phyloP scores from a whole-genome alignment of 2,329 filamentous ascomycete species.

The Aureobasidium sp. region DNA sequence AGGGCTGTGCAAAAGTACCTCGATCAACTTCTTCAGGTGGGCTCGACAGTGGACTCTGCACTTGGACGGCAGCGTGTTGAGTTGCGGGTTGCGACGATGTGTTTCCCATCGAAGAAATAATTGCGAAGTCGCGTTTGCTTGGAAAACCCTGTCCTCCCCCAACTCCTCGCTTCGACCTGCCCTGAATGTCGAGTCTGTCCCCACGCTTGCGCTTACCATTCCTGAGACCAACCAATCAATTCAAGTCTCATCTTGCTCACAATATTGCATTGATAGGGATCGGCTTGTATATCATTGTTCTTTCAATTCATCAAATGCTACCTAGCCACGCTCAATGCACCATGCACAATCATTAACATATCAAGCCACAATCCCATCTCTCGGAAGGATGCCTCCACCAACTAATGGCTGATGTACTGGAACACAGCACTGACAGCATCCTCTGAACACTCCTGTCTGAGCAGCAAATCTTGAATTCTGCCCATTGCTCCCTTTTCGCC shows the following conservation, averaged over 20 bases:
- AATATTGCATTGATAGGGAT: too few relatives aligned
- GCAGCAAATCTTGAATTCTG: conserved; percentile 79
- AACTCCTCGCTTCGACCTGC: neutral
- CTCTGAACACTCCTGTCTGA: conserved; percentile 75
- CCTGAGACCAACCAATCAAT: neutral
- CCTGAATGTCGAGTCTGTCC: neutral
- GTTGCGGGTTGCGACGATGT: conserved; percentile 5
- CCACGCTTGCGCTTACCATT: neutral
- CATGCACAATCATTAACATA: neutral
- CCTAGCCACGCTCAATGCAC: conserved; percentile 3
- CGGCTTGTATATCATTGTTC: too few relatives aligned
- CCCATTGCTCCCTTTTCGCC: conserved; percentile 53
- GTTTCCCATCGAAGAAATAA: conserved; percentile 5
- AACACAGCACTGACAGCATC: conserved; percentile 87
- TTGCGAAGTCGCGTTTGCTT: neutral
- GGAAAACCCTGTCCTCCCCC: neutral
- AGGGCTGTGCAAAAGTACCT: neutral
- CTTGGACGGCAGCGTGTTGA: neutral
- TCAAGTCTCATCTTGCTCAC: too few relatives aligned
- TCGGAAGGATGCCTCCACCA: neutral
- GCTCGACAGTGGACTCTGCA: neutral
- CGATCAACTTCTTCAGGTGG: neutral
- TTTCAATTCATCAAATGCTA: neutral
- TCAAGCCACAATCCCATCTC: neutral
- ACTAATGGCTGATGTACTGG: conserved; percentile 89